A percentile compares a stretch with the other conserved stretches of the same genome.
phyloP scores from a whole-genome alignment of 2,329 filamentous ascomycete genomes.

The Hypoxylon sp. region DNA sequence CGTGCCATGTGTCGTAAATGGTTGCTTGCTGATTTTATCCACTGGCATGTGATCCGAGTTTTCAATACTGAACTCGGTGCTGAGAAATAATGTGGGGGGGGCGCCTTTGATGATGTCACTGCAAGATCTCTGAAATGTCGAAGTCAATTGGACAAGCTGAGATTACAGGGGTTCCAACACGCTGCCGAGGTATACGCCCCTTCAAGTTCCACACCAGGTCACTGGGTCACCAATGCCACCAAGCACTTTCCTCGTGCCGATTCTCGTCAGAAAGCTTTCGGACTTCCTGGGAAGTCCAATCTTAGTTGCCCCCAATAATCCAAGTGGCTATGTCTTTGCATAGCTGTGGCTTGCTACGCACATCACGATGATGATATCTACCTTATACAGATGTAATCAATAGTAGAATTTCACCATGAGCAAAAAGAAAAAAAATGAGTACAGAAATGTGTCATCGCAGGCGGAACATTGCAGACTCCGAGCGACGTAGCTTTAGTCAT shows the following conservation, averaged over 20 bases:
- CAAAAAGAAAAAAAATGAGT: background rate
- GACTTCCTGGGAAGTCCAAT: background rate
- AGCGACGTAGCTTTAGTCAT: background rate
- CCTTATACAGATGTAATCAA: background rate
- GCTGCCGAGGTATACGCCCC: conserved; percentile 28
- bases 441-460: background rate
- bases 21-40: conserved; percentile 3
- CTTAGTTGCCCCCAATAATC: background rate
- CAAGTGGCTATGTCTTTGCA: background rate
- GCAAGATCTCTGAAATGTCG: conserved; percentile 4
- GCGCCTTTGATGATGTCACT: conserved; percentile 38
- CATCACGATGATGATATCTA: background rate
- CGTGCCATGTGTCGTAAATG: conserved; percentile 22
- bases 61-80: conserved; percentile 19
- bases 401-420: background rate
- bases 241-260: conserved; percentile 11
- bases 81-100: conserved; percentile 33
- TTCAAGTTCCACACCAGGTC: conserved; percentile 12
- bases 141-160: conserved; percentile 22
- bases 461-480: background rate
- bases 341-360: background rate
- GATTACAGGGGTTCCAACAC: conserved; percentile 21
- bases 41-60: conserved; percentile 38
- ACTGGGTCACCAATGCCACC: conserved; percentile 9
- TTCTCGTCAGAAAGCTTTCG: conserved; percentile 9